Evolutionary conservation across 495 filamentous ascomycete genomes (phyloP).

Genomic region (Acidiella bohemica): DNA sequence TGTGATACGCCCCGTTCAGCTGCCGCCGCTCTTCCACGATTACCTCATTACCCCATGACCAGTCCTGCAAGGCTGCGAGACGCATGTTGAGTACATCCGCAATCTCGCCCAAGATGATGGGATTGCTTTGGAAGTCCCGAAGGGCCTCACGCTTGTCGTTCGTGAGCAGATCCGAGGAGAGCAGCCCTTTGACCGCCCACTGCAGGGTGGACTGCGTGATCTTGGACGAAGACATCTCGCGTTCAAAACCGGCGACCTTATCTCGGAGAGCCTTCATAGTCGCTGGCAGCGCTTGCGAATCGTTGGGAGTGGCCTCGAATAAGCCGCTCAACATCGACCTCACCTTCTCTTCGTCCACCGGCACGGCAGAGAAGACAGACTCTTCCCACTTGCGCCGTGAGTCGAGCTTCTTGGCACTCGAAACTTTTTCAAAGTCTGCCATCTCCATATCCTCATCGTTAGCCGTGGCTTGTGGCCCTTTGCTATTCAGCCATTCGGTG

Average conservation of each 20-base stretch:
- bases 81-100: conserved; percentile 26
- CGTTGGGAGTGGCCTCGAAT: conserved; percentile 20
- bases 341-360: conserved; percentile 18
- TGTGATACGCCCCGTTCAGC: conserved; percentile 21
- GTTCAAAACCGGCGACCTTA: not conserved
- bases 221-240: not conserved
- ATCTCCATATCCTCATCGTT: conserved; percentile 7
- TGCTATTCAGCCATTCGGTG: conserved; percentile 21
- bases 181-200: conserved; percentile 16
- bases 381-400: conserved; percentile 43
- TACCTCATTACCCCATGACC: conserved; percentile 21
- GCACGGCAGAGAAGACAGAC: conserved; percentile 39
- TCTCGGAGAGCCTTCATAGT: conserved; percentile 2
- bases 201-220: conserved; percentile 12
- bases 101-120: conserved; percentile 19
- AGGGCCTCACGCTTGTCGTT: conserved; percentile 21
- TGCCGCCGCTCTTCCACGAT: conserved; percentile 21
- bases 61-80: conserved; percentile 15
- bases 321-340: conserved; percentile 22
- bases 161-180: conserved; percentile 19
- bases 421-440: conserved; percentile 27
- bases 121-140: conserved; percentile 14
- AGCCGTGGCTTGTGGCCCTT: conserved; percentile 5
- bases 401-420: conserved; percentile 18
- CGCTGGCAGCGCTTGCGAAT: conserved; percentile 15